Base-by-base conservation (phyloP, 176 grass and related monocot genomes). In the Oryza meridionalis region DNA sequence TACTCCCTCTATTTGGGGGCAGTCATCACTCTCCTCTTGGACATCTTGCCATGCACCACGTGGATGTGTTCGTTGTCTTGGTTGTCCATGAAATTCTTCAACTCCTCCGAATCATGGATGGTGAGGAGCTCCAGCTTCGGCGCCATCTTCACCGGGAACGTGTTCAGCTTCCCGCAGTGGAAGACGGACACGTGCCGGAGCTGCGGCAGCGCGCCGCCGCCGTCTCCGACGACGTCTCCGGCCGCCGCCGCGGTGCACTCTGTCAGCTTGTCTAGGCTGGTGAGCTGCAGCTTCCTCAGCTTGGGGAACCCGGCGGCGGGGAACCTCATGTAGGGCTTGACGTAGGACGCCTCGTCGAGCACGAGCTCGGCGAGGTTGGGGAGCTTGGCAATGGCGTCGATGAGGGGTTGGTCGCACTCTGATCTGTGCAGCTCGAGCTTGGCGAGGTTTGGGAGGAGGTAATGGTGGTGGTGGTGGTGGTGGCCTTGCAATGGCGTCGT, bases 371-470 rank as follows among this genome's bases (percentile, higher is more conserved):
- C 2, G 29, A 76, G 73, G 15, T 59, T 76, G 7, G 49, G 49
- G 4, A 76, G 29, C 73, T 10, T 59, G 26, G 45, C 73, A 29
- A 76, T 8, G 16, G 59, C 2, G 17, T 58, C 17, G 17, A 76
- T 76, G 73, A 58, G 73, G 27, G 0, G 26, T 32, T 12, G 27
- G 4, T 12, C 5, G 29, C 49, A 31, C 37, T 10, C 26, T 17
- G 73, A 76, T 3, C 2, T 4, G 16, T 58, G 51, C 46, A 76
- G 49, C 73, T 76, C 73, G 49, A 76, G 49, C 29, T 59, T 76
- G 45, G 49, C 49, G 16, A 76, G 73, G 49, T 76, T 76, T 15
- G 73, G 73, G 73, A 76, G 47, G 14, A 76, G 11, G 27, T 76
- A 76, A 15, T 51, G 49, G 6, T 58, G 53, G 19, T 21, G 17